A percentile compares a stretch with the other conserved stretches of the same genome.
Conservation (phyloP, 1,284 basidiomycete species). For the Vanrija sp. region DNA sequence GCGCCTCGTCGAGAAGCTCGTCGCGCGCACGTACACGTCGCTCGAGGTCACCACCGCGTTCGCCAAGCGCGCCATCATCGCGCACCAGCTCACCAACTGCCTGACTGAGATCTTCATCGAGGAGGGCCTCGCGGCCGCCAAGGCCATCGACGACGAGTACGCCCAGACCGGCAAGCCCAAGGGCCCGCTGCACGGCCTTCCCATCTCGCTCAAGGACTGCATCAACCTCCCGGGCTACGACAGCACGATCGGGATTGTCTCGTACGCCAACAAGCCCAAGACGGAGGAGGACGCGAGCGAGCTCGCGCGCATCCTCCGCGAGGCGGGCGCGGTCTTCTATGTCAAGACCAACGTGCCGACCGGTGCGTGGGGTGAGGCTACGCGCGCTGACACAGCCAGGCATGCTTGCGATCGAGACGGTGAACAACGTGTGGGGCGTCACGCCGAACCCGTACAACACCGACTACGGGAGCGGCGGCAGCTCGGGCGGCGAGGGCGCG, state of each 20-base stretch:
- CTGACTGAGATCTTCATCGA: conserved; percentile 51
- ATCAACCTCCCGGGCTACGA: conserved; percentile 45
- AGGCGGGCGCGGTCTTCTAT: conserved; percentile 18
- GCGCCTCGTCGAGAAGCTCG: background rate
- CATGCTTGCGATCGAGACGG: conserved; percentile 9
- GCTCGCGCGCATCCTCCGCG: conserved; percentile 25
- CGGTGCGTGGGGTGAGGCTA: conserved; percentile 2
- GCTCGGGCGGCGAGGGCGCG: conserved; percentile 60
- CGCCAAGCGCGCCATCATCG: conserved; percentile 71
- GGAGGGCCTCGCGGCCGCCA: conserved; percentile 44
- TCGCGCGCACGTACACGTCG: background rate
- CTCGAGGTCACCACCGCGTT: conserved; percentile 52
- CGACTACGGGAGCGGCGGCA: conserved; percentile 55
- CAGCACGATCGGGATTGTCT: conserved; percentile 28
- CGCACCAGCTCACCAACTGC: conserved; percentile 63
- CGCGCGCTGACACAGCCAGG: background rate
- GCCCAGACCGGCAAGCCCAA: conserved; percentile 39
- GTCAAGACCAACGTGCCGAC: conserved; percentile 27
- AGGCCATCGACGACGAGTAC: conserved; percentile 46
- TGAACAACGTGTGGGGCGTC: conserved; percentile 24
- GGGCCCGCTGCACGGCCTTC: conserved; percentile 54
- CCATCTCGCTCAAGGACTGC: conserved; percentile 49
- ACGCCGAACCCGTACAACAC: conserved; percentile 48
- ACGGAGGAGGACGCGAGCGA: conserved; percentile 14
- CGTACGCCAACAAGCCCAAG: conserved; percentile 24